A percentile compares a stretch with the other conserved stretches of the same genome.
These are phyloP conservation scores for Sporobolomyces pararoseus DNA, from an alignment of 768 basidiomycete species.

Conservation along the genomic window DNA sequence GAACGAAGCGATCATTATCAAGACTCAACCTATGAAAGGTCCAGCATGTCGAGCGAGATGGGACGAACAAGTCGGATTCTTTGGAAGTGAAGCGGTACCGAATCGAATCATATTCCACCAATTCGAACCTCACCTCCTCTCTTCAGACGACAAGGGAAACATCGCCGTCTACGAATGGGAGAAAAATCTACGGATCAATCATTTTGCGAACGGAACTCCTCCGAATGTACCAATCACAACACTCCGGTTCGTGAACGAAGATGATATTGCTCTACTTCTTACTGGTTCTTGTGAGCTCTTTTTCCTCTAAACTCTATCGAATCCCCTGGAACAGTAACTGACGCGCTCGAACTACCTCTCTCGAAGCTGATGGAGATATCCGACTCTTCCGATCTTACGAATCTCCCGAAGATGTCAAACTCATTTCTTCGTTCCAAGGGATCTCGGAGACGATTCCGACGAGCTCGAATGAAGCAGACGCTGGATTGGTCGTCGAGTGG, in stretches of 20 bases:
- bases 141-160: conserved; percentile 79
- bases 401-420: conserved; percentile 67
- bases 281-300: conserved; percentile 69
- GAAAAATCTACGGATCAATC: conserved; percentile 66
- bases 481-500: conserved; percentile 87
- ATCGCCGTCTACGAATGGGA: conserved; percentile 95
- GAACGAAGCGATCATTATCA: conserved; percentile 71
- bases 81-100: conserved; percentile 51
- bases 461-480: conserved; percentile 62
- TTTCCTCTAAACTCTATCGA: background rate
- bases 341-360: background rate
- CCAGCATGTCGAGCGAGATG: conserved; percentile 58
- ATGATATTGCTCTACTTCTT: conserved; percentile 82
- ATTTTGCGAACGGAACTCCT: conserved; percentile 85
- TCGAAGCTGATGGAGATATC: conserved; percentile 91
- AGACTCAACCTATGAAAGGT: conserved; percentile 67
- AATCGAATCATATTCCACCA: conserved; percentile 83
- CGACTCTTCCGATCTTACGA: conserved; percentile 92
- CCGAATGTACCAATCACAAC: conserved; percentile 65
- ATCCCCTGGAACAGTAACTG: background rate
- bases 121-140: conserved; percentile 80
- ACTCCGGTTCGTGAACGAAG: conserved; percentile 89
- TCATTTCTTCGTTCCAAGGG: conserved; percentile 90
- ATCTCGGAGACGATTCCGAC: conserved; percentile 69
- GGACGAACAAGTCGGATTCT: conserved; percentile 49